phyloP scores from a whole-genome alignment of 352 stramenopile species.

The Phytopythium montanum region DNA sequence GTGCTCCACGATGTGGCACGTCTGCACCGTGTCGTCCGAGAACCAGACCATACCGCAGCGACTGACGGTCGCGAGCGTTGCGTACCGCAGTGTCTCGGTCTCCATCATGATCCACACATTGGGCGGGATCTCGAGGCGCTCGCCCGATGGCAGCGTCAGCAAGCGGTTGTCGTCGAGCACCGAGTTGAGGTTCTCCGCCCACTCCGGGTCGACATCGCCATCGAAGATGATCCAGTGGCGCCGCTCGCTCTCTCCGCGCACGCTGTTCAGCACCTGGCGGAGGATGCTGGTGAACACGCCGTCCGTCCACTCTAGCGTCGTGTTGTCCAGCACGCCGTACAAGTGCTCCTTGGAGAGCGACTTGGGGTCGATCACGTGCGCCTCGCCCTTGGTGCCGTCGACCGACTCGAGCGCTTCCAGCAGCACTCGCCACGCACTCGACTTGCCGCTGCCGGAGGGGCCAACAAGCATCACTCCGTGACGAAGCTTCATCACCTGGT shows the following conservation, averaged over 20 bases:
- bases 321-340: slow-evolving; percentile 99
- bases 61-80: slow-evolving; percentile 99
- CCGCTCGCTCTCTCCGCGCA: slow-evolving; percentile 94
- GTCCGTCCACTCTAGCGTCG: slow-evolving; percentile 99
- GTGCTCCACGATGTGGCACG: slow-evolving; percentile 88
- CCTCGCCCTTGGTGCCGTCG: slow-evolving; percentile 96
- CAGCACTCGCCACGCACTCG: slow-evolving; percentile 92
- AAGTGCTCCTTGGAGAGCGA: slow-evolving; percentile 97
- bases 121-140: slow-evolving; percentile 96
- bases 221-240: slow-evolving; percentile 99
- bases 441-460: slow-evolving; percentile 96
- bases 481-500: slow-evolving; percentile 96
- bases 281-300: slow-evolving; percentile 98
- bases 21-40: slow-evolving; percentile 94
- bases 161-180: slow-evolving; percentile 99
- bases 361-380: slow-evolving; percentile 99
- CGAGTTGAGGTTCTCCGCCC: slow-evolving; percentile 99
- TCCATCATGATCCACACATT: slow-evolving; percentile 99
- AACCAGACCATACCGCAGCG: slow-evolving; percentile 99
- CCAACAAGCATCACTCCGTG: slow-evolving; percentile 99
- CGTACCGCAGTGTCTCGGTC: slow-evolving; percentile 98
- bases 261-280: slow-evolving; percentile 95
- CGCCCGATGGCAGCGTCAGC: slow-evolving; percentile 97
- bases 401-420: slow-evolving; percentile 92
- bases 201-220: slow-evolving; percentile 99